A percentile compares a stretch with the other conserved stretches of the same genome.
These are phyloP conservation scores for Suhomyces yuchorum DNA, from an alignment of 1,139 yeast genomes.

Conservation along the genomic window DNA sequence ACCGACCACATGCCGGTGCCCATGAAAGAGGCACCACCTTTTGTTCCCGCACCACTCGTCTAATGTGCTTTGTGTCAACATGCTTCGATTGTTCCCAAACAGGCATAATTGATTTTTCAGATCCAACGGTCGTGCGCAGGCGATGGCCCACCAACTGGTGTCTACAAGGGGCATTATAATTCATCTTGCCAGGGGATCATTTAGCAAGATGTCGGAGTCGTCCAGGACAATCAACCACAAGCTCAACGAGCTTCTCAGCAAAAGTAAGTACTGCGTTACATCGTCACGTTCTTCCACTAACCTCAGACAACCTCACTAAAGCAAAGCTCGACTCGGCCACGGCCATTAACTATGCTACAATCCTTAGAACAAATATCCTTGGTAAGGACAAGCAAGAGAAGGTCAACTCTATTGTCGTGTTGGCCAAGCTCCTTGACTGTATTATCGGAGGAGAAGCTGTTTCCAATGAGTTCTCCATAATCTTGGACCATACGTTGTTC, in stretches of 20 bases:
- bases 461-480: conserved; percentile 38
- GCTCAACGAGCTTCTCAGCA: conserved; percentile 47
- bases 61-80: conserved; percentile 10
- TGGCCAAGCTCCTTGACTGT: conserved; percentile 55
- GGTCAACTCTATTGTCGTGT: conserved; percentile 54
- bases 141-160: neutral
- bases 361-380: conserved; percentile 41
- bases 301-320: conserved; percentile 29
- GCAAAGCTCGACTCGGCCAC: conserved; percentile 38
- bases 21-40: neutral
- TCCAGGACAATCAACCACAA: conserved; percentile 49
- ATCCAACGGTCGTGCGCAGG: conserved; percentile 13
- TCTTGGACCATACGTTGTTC: conserved; percentile 48
- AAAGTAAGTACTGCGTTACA: conserved; percentile 26
- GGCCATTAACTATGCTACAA: conserved; percentile 39
- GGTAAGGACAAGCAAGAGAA: conserved; percentile 55
- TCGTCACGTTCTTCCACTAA: conserved; percentile 12
- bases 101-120: conserved; percentile 11
- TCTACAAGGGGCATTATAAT: conserved; percentile 1
- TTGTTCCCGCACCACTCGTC: conserved; percentile 8
- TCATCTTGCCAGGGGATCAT: neutral
- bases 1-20: neutral
- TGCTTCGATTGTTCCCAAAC: conserved; percentile 9
- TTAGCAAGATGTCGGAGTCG: conserved; percentile 31
- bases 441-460: conserved; percentile 42